A percentile compares a stretch with the other conserved stretches of the same genome.
These are phyloP conservation scores for Beauveria caledonica DNA, from an alignment of 2,329 filamentous ascomycete species.

Conservation along the genomic window DNA sequence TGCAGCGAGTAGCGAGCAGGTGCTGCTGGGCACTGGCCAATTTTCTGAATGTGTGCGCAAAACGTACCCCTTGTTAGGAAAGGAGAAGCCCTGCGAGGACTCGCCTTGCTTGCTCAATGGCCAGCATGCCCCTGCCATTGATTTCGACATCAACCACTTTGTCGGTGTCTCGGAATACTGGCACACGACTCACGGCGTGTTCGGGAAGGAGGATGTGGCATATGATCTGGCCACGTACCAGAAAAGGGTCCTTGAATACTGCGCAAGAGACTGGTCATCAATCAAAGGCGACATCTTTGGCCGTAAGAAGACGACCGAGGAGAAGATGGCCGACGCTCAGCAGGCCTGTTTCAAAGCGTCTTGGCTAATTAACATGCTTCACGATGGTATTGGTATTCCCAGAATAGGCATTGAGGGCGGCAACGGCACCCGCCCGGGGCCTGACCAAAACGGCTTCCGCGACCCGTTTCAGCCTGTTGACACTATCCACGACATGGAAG, in stretches of 20 bases:
- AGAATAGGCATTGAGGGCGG: conserved; percentile 67
- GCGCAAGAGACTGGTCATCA: conserved; percentile 69
- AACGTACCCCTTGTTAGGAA: conserved; percentile 81
- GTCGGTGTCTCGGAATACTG: conserved; percentile 97
- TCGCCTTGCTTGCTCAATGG: conserved; percentile 84
- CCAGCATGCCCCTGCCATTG: conserved; percentile 86
- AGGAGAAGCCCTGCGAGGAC: conserved; percentile 76
- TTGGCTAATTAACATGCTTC: conserved; percentile 94
- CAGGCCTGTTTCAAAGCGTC: conserved; percentile 97
- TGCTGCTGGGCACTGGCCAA: conserved; percentile 72
- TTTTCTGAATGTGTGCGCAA: conserved; percentile 78
- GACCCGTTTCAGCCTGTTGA: conserved; percentile 89
- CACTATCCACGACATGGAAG: conserved; percentile 83
- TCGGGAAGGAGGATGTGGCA: conserved; percentile 67
- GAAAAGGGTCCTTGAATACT: conserved; percentile 74
- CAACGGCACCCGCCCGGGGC: conserved; percentile 65
- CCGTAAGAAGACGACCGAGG: conserved; percentile 66
- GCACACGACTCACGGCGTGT: conserved; percentile 96
- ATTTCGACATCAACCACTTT: conserved; percentile 96
- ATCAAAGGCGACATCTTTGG: conserved; percentile 59
- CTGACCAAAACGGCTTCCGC: conserved; percentile 61
- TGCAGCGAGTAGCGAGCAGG: conserved; percentile 29
- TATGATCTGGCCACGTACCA: conserved; percentile 93
- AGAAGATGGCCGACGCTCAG: conserved; percentile 69
- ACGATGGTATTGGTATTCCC: conserved; percentile 92